These are phyloP conservation scores for Herpetomonas samuelpessoai DNA, from an alignment of 208 protist genomes.

Conservation along the genomic window DNA sequence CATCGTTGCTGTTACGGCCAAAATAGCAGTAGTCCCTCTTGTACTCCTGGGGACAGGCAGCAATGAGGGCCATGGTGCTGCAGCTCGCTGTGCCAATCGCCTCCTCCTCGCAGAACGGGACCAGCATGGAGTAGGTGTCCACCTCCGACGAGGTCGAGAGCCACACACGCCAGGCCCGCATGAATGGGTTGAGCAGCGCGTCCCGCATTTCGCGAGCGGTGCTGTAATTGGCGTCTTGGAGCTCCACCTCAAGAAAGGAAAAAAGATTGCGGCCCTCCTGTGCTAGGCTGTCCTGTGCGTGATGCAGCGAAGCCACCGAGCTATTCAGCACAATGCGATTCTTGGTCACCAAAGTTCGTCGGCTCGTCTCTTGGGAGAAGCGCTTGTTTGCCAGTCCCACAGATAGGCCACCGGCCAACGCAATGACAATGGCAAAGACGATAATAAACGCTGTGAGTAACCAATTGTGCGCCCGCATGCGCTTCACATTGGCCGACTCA, in stretches of 20 bases:
- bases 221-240: not conserved
- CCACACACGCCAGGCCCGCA: slow-evolving; percentile 25
- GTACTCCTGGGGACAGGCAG: slow-evolving; percentile 14
- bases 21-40: slow-evolving; percentile 12
- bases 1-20: slow-evolving; percentile 17
- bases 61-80: slow-evolving; percentile 20
- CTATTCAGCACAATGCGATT: slow-evolving; percentile 48
- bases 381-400: slow-evolving; percentile 36
- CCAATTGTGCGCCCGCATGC: slow-evolving; percentile 27
- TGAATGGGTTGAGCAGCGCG: slow-evolving; percentile 25
- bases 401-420: slow-evolving; percentile 28
- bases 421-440: slow-evolving; percentile 33
- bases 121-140: slow-evolving; percentile 24
- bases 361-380: slow-evolving; percentile 27
- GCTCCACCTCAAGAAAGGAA: slow-evolving; percentile 16
- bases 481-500: slow-evolving; percentile 2
- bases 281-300: slow-evolving; percentile 20
- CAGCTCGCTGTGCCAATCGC: slow-evolving; percentile 16
- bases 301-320: slow-evolving; percentile 23
- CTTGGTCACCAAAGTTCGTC: slow-evolving; percentile 14
- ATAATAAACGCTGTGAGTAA: slow-evolving; percentile 19
- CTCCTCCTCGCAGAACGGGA: slow-evolving; percentile 28
- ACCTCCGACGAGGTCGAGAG: slow-evolving; percentile 12
- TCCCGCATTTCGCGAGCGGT: slow-evolving; percentile 16
- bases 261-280: slow-evolving; percentile 12